These are phyloP conservation scores for Micractinium sp. DNA, from an alignment of 139 green algal species.

Conservation along the genomic window DNA sequence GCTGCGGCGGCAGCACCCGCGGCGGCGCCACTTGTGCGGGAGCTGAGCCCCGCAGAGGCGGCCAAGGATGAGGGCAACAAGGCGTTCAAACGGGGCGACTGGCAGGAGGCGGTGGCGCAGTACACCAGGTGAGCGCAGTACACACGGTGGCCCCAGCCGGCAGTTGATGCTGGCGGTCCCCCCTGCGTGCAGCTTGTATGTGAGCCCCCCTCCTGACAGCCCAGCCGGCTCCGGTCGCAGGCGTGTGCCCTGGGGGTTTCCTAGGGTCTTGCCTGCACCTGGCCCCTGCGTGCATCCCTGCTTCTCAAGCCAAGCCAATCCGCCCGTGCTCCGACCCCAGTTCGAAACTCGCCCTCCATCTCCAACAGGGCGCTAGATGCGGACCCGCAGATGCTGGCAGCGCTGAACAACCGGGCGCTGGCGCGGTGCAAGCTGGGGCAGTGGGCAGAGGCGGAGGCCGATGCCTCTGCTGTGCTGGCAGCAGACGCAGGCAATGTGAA, in stretches of 20 bases:
- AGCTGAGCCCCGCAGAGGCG: constrained; percentile 63
- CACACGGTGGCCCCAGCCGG: neutral
- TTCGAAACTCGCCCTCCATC: no score
- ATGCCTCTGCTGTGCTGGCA: constrained; percentile 63
- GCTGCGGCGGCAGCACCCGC: constrained; percentile 24
- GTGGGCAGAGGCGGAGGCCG: constrained; percentile 59
- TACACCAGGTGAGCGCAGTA: neutral
- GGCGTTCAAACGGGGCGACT: constrained; percentile 75
- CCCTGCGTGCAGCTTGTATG: neutral
- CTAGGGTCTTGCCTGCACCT: neutral
- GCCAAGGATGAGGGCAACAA: constrained; percentile 81
- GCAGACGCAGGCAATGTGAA: constrained; percentile 75
- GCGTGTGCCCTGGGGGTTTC: neutral
- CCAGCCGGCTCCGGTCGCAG: neutral
- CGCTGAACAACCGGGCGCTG: constrained; percentile 84
- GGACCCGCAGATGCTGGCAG: constrained; percentile 50
- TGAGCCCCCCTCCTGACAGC: neutral
- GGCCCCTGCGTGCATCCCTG: no score
- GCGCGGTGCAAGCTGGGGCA: constrained; percentile 72
- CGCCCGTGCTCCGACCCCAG: no score
- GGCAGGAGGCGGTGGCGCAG: constrained; percentile 51
- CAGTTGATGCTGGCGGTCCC: neutral
- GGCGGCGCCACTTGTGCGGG: neutral
- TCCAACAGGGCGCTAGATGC: constrained; percentile 59
- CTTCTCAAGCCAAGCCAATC: no score